Base-by-base conservation (phyloP, 345 rosid species). In the Brassica rapa region DNA sequence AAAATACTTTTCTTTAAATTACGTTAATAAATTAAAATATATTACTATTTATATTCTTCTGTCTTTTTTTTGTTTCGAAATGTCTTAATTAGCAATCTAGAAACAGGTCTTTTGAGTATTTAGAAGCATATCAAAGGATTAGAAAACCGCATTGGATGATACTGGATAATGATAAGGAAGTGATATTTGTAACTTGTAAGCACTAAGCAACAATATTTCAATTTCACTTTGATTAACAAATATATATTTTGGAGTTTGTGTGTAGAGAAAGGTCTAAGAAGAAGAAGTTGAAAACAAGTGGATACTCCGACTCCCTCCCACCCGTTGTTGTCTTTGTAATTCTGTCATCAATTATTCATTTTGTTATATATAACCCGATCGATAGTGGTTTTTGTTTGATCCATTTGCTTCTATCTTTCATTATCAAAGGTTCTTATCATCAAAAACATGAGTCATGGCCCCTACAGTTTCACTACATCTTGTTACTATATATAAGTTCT, bases 371-470 rank as follows among this genome's bases (percentile, higher is more conserved):
- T 59, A n/a, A 62, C 15, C 10, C 4, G 3, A 10, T n/a, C 8
- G 29, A 59, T 59, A 73, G 69, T n/a, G 60, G 2, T 66, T 73
- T 27, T 88, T 89, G 63, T 89, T 86, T 77, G 86, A 87, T 91
- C 84, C 89, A 85, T 91, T 93, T 93, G 91, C 91, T 62, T 69
- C 90, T 87, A 83, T 85, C 90, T 82, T 82, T 89, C 85, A 75
- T 79, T 75, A 84, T 87, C 87, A 81, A 70, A 80, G 83, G 86
- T 89, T 86, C 88, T 65, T 65, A 46, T 77, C 80, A 62, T 80
- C 67, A 81, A 82, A 82, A 80, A 77, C 77, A 63, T 55, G 62
- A 62, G 7, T 21, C 83, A 65, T 75, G 77, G 66, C 56, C 80
- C 78, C 55, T 75, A 10, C 27, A 23, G 68, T 62, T 55, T 74